phyloP scores from a whole-genome alignment of 2,329 filamentous ascomycete genomes.

The Pseudocercospora ulei region DNA sequence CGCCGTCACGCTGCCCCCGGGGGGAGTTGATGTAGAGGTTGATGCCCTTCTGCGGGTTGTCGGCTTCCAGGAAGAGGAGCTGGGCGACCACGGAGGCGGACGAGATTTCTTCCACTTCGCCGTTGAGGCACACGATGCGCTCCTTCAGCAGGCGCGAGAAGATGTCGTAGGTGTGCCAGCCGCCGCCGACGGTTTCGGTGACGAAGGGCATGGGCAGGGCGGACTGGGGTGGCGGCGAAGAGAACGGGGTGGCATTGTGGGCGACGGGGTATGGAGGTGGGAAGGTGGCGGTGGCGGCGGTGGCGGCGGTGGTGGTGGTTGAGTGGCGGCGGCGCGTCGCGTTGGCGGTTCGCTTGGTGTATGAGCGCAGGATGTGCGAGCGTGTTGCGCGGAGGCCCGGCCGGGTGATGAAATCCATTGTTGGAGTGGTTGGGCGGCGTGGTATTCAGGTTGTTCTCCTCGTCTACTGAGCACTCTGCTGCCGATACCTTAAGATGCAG shows the following conservation, averaged over 20 bases:
- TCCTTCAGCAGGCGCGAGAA: constrained; percentile 51
- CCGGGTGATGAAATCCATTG: constrained; percentile 26
- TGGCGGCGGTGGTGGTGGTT: constrained; percentile 2
- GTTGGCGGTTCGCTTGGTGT: constrained; percentile 12
- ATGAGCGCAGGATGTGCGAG: constrained; percentile 19
- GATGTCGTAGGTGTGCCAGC: constrained; percentile 45
- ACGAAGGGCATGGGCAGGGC: constrained; percentile 44
- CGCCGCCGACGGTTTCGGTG: constrained; percentile 45
- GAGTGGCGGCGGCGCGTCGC: constrained; percentile 8
- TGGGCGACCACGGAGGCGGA: constrained; percentile 94
- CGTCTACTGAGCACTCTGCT: too few relatives aligned
- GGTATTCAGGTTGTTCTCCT: too few relatives aligned
- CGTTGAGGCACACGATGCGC: constrained; percentile 88
- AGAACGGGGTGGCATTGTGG: constrained; percentile 24
- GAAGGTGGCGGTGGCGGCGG: constrained; percentile 13
- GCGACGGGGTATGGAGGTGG: constrained; percentile 23
- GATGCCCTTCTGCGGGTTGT: constrained; percentile 87
- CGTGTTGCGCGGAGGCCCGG: constrained; percentile 25
- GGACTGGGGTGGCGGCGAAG: constrained; percentile 30
- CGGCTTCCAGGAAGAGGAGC: constrained; percentile 93
- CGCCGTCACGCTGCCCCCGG: constrained; percentile 84
- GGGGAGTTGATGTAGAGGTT: constrained; percentile 97
- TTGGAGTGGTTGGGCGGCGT: neutral
- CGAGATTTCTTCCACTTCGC: constrained; percentile 77
- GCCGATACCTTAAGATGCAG: too few relatives aligned